Evolutionary conservation across 257 asterid species (phyloP).

Genomic region (Capsicum chinense): DNA sequence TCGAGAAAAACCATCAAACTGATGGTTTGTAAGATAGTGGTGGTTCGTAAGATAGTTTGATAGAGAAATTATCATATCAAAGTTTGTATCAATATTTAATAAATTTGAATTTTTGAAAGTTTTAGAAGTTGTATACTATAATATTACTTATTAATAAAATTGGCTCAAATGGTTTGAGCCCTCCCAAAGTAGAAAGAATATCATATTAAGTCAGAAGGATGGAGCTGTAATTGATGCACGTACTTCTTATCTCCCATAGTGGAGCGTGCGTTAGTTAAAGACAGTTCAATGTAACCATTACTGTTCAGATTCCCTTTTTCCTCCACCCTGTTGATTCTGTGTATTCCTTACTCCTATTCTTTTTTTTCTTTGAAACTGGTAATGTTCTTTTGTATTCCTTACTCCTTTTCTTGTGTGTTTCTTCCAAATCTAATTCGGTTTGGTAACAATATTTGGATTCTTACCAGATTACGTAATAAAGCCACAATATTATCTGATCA

Average conservation of each 20-base stretch:
- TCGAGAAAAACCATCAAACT: neutral
- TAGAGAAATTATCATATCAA: neutral
- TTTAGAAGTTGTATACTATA: neutral
- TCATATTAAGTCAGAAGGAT: neutral
- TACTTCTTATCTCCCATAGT: neutral
- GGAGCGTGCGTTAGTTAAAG: neutral
- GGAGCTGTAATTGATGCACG: neutral
- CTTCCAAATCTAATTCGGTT: slow-evolving; percentile 17
- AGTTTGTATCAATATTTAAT: neutral
- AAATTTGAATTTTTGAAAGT: neutral
- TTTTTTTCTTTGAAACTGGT: neutral
- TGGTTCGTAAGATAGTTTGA: neutral
- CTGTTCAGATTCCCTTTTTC: neutral
- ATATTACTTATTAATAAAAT: neutral
- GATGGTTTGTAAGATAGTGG: neutral
- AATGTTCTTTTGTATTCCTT: neutral
- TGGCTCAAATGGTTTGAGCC: neutral
- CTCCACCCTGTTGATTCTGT: slow-evolving; percentile 16
- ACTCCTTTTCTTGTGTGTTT: slow-evolving; percentile 11
- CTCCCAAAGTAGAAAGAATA: neutral
- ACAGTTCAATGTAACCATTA: neutral
- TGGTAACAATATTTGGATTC: slow-evolving; percentile 16
- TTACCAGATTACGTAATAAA: neutral
- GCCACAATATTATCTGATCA: neutral
- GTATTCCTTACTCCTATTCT: neutral